These are phyloP conservation scores for Dipodascus albidus DNA, from an alignment of 805 yeast genomes.

Conservation along the genomic window DNA sequence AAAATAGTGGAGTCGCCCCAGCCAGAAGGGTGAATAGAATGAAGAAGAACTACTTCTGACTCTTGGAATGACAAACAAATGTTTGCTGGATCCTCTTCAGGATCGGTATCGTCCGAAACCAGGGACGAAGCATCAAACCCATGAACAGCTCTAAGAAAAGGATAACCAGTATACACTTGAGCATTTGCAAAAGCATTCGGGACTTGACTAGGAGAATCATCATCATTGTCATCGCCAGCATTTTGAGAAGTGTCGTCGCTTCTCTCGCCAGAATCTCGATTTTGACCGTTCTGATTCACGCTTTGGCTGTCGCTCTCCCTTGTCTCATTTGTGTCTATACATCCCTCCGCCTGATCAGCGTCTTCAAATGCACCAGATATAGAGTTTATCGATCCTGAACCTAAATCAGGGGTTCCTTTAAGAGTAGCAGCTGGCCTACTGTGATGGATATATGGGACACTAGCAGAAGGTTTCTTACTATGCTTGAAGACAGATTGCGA, in stretches of 20 bases:
- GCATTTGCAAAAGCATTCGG: background rate
- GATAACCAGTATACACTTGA: constrained; percentile 13
- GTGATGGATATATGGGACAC: background rate
- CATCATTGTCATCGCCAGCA: background rate
- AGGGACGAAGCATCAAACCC: constrained; percentile 22
- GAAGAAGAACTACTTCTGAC: constrained; percentile 27
- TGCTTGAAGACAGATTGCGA: background rate
- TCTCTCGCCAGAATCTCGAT: background rate
- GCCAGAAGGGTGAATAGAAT: constrained; percentile 30
- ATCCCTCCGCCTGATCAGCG: background rate
- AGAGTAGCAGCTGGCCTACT: background rate
- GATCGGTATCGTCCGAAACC: constrained; percentile 11
- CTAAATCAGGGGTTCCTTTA: background rate
- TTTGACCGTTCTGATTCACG: background rate
- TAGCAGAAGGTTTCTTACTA: background rate
- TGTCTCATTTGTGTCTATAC: background rate
- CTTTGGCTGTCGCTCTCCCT: background rate
- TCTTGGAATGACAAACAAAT: constrained; percentile 26
- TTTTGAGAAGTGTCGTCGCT: background rate
- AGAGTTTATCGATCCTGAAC: background rate
- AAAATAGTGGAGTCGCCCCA: constrained; percentile 34
- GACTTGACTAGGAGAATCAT: background rate
- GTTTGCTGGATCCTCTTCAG: constrained; percentile 21
- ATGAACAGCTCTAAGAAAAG: constrained; percentile 26
- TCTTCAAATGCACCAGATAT: background rate